Conservation (phyloP, 2,329 filamentous ascomycete species). For the Monosporascus ibericus region DNA sequence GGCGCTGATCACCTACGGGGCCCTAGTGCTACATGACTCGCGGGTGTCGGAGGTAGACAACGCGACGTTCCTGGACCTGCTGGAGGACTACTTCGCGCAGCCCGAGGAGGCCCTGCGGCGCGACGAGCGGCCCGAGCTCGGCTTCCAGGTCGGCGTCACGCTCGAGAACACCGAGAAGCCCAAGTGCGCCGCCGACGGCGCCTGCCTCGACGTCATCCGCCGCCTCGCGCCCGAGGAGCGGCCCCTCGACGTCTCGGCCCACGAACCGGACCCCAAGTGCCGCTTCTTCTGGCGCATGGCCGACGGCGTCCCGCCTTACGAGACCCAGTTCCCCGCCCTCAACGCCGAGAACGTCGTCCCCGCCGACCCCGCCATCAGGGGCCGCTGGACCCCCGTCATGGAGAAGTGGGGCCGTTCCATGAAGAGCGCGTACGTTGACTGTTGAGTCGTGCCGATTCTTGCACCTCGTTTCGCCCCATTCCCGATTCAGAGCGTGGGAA, state of each 20-base stretch:
- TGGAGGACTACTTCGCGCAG: conserved; percentile 61
- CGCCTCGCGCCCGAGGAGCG: conserved; percentile 48
- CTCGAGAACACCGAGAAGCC: conserved; percentile 59
- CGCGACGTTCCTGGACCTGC: conserved; percentile 50
- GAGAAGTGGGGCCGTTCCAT: conserved; percentile 52
- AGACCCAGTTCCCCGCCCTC: conserved; percentile 48
- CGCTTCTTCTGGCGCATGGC: conserved; percentile 59
- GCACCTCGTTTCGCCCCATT: too few relatives aligned
- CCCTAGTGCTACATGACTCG: conserved; percentile 53
- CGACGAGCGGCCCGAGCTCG: conserved; percentile 52
- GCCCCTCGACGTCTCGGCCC: conserved; percentile 50
- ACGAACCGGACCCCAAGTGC: conserved; percentile 55
- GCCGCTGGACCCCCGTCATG: conserved; percentile 49
- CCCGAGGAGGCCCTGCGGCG: conserved; percentile 36
- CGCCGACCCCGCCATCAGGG: conserved; percentile 39
- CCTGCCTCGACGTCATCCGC: conserved; percentile 50
- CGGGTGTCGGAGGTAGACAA: conserved; percentile 52
- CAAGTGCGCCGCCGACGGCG: conserved; percentile 57
- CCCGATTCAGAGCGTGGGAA: too few relatives aligned
- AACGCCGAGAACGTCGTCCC: conserved; percentile 52
- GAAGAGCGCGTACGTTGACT: conserved; percentile 47
- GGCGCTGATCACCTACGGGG: conserved; percentile 54
- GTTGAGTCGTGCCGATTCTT: too few relatives aligned
- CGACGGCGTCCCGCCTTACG: conserved; percentile 43
- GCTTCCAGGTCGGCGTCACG: conserved; percentile 57